Base-by-base conservation (phyloP, 1,139 yeast species). In the Suhomyces kunorum region DNA sequence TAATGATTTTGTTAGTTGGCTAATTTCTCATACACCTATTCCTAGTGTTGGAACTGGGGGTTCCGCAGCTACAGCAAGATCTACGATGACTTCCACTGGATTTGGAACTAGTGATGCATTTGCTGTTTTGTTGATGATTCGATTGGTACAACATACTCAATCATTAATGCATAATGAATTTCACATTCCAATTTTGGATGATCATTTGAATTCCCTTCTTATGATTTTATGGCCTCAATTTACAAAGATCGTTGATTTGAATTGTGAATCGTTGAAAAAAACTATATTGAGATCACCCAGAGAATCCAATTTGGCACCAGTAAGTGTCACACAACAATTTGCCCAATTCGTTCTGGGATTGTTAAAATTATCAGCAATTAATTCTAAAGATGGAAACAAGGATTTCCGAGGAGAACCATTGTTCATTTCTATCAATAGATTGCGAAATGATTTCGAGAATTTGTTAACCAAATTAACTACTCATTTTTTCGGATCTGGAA, bases 151-250 rank as follows among this genome's bases (percentile, higher is more conserved):
- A 48, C 69, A 74, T 3, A 63, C 84, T 32, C 87, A 80, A 50
- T 71, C 76, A 33, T 81, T 78, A 50, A 65, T 86, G 34, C 89
- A 81, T 51, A 74, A 69, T 43, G 76, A 65, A 67, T 76, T 59
- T 63, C 95, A 55, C 63, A 77, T 87, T 4, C 95, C 96, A 0
- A 80, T 83, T 2, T 67, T 87, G 53, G 90, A 85, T 49, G 86
- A 80, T 44, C 87, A 86, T 56, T 68, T 87, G 46, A 83, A 86
- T 55, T 71, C 81, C 9, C 79, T 86, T 46, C 63, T 84, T 44
- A 74, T 87, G 34, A 58, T 74, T 0, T 65, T 90, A 29, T 90
- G 97, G 97, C 96, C 97, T 1, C 81, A 78, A 44, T 86, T 89
- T 54, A 95, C 92, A 53, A 74, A 71, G 36, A 69, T 87, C 28